Evolutionary conservation across 495 filamentous ascomycete species (phyloP), one percentile per base, ranked within the genome.

Genomic region (Stereocaulon alpinum): DNA sequence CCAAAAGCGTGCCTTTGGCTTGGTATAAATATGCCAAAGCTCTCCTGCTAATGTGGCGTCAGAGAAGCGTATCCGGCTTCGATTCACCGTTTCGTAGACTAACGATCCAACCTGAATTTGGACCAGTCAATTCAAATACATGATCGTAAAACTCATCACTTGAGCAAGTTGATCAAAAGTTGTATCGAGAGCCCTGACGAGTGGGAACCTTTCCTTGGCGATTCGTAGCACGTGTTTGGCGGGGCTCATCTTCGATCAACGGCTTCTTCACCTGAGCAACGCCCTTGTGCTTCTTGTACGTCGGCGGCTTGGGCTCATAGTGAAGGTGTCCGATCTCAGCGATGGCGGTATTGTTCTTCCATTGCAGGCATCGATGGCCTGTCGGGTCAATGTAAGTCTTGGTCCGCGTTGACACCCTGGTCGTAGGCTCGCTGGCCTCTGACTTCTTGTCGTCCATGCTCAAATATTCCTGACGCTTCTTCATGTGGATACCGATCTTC

Each of bases 281-380:
- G 22, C 62, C 62, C 51, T 77, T 74, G 67, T 84, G 56, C 49
- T 60, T 63, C 45, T 55, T 63, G 29, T 48, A 82, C 45, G 79
- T 73, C 20, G 86, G 82, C 24, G 85, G 79, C 43, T 86, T 86
- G 54, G 86, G 81, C 60, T 92, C 82, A 44, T 85, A 85, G 67
- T 98, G 93, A 24, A 88, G 76, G 68, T 96, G 88, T 2, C 91
- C 91, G 45, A 86, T 69, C 34, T 95, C 84, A 2, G 83, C 79
- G 7, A 90, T 63, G 18, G 89, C 90, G 55, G 82, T 86, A 0
- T 76, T 82, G 68, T 97, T 98, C 43, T 76, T 77, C 94, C 94
- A 98, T 14, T 72, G 73, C 42, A 95, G 73, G 68, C 91, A 97
- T 27, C 87, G 82, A 67, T 87, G 83, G 40, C 74, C 73, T 41